Percentiles rank a stretch among this genome's conserved stretches.
phyloP scores from a whole-genome alignment of 768 basidiomycete species.

The Hemileccinum rubropunctum region DNA sequence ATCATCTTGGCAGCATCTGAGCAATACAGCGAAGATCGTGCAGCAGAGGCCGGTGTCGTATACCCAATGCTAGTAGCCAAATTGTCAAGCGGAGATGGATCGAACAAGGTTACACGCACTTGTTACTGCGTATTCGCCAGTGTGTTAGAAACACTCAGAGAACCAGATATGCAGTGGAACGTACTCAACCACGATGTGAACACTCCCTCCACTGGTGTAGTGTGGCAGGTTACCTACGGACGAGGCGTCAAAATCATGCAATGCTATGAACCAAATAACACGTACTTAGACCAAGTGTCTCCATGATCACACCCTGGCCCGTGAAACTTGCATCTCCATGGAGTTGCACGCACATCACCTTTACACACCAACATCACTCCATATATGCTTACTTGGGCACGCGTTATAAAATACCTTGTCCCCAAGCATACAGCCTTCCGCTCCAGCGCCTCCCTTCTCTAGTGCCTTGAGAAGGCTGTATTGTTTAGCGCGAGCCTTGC shows the following conservation, averaged over 20 bases:
- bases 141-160: not conserved
- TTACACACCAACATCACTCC: conserved; percentile 36
- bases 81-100: not conserved
- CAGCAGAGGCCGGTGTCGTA: conserved; percentile 82
- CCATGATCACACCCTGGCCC: conserved; percentile 90
- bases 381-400: not conserved
- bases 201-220: conserved; percentile 86
- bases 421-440: conserved; percentile 29
- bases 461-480: conserved; percentile 72
- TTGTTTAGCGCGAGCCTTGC: conserved; percentile 90
- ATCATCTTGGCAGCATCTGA: conserved; percentile 90
- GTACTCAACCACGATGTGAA: conserved; percentile 90
- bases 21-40: conserved; percentile 84
- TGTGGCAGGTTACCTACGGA: conserved; percentile 78
- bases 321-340: conserved; percentile 93
- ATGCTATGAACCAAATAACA: not conserved
- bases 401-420: conserved; percentile 24
- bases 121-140: conserved; percentile 44
- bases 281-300: conserved; percentile 78
- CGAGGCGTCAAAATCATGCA: not conserved
- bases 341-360: conserved; percentile 84
- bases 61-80: conserved; percentile 73
- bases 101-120: conserved; percentile 35
- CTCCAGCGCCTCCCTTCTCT: conserved; percentile 30
- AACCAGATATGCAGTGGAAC: conserved; percentile 24